Evolutionary conservation across 352 stramenopile species (phyloP), one percentile per base, ranked within the genome.

Genomic region (Detonula confervacea): DNA sequence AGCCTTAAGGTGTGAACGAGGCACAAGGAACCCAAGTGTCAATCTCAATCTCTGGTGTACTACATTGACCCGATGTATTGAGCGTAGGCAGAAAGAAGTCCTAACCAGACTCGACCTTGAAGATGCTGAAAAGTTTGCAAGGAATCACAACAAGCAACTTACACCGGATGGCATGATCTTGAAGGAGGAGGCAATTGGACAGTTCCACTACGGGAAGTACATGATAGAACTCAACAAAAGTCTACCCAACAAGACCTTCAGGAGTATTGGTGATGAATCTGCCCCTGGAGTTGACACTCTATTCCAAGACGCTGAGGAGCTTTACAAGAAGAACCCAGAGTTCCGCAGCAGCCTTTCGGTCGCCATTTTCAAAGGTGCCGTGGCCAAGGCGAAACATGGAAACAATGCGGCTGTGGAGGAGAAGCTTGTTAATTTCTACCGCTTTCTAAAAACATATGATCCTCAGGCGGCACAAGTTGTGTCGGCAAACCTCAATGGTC

Each of bases 381-480:
- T 72, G 11, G 20, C 24, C 6, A 72, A 55, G 27, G 2, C 35
- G 3, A 62, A 51, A 25, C 16, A 27, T 54, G 47, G 47, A 12
- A 9, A 67, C 7, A 72, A 72, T 49, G 27, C 47, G 20, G 14
- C n/a, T 29, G 1, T 63, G 24, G 63, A 62, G 9, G 9, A 42
- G 27, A 62, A 22, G 18, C 0, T 72, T 35, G n/a, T 51, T 5
- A 72, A 72, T 24, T 72, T 72, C 29, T 72, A 72, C 39, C 63
- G 47, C 8, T 72, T 51, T 37, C 7, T 72, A 11, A 4, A n/a
- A 37, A 39, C 46, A 27, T 33, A 35, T 55, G 20, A n/a, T 18
- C 20, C 20, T 4, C 46, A 24, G 18, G 63, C 30, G 29, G 46
- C 46, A 24, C n/a, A 72, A 18, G 27, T 29, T 27, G 4, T 61